Conservation (phyloP, 2,329 filamentous ascomycete genomes). For the Cytospora chrysosperma region DNA sequence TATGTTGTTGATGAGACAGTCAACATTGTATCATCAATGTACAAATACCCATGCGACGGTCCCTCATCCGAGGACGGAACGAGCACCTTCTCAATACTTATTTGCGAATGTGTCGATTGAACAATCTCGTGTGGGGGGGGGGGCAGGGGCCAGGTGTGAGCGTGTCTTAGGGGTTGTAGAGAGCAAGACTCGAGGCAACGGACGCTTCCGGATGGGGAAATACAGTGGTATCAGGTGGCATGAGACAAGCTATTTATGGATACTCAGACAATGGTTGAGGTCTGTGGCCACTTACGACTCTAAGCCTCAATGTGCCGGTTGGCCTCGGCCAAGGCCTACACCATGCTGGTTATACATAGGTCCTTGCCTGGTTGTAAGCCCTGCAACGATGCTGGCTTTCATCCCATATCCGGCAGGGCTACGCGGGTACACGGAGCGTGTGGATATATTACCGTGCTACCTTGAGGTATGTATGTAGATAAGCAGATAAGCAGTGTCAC, state of each 20-base stretch:
- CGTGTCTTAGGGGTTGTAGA: not conserved
- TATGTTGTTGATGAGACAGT: not conserved
- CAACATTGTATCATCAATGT: conserved; percentile 11
- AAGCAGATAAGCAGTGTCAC: not conserved
- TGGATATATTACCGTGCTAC: not conserved
- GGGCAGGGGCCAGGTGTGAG: too few relatives aligned
- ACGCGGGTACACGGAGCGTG: too few relatives aligned
- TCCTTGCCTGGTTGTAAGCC: not conserved
- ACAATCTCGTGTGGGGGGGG: too few relatives aligned
- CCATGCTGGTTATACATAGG: too few relatives aligned
- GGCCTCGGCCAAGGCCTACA: not conserved
- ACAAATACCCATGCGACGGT: not conserved
- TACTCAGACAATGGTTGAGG: not conserved
- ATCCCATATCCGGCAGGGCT: not conserved
- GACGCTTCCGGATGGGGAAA: not conserved
- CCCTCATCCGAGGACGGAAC: not conserved
- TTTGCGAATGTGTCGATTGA: not conserved
- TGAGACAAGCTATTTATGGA: not conserved
- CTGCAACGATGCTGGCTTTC: not conserved
- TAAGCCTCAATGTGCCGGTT: not conserved
- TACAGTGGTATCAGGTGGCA: not conserved
- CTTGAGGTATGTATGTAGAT: not conserved
- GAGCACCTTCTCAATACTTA: not conserved
- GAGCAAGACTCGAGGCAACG: not conserved
- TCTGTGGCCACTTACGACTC: not conserved